Evolutionary conservation across 345 rosid genomes (phyloP).

Genomic region (Hevea brasiliensis): DNA sequence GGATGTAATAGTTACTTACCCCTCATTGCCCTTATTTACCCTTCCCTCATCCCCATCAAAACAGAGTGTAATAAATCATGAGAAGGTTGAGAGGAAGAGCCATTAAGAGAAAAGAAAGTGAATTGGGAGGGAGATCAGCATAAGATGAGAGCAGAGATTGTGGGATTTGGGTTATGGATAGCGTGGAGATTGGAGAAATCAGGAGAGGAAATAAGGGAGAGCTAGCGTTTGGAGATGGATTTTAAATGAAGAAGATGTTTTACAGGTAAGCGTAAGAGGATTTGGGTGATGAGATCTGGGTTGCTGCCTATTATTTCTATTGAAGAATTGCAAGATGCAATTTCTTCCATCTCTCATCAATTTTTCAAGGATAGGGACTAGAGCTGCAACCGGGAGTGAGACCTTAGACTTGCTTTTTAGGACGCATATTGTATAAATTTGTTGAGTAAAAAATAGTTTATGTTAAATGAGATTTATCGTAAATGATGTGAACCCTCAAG

Average conservation of each 20-base stretch:
- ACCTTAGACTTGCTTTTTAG: too few species aligned
- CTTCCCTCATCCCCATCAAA: too few species aligned
- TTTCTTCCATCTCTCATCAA: neutral
- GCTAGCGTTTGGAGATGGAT: conserved; percentile 39
- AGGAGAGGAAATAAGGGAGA: conserved; percentile 35
- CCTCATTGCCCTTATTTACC: too few species aligned
- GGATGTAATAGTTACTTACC: too few species aligned
- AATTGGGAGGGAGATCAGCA: neutral
- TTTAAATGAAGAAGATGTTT: conserved; percentile 24
- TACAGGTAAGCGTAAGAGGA: conserved; percentile 24
- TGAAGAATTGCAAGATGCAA: neutral
- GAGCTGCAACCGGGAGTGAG: too few species aligned
- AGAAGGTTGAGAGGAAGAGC: neutral
- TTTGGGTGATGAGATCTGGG: conserved; percentile 30
- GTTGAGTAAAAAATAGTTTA: too few species aligned
- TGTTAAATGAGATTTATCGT: too few species aligned
- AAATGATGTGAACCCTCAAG: too few species aligned
- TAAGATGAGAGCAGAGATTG: neutral
- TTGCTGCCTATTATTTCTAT: conserved; percentile 20
- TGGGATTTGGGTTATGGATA: neutral
- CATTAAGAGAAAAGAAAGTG: neutral
- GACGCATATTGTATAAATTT: too few species aligned
- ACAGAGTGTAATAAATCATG: too few species aligned
- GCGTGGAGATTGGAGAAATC: neutral
- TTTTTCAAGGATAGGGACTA: neutral